Conservation (phyloP, 225 moss, liverwort and hornwort species). For the Straminergon stramineum region DNA sequence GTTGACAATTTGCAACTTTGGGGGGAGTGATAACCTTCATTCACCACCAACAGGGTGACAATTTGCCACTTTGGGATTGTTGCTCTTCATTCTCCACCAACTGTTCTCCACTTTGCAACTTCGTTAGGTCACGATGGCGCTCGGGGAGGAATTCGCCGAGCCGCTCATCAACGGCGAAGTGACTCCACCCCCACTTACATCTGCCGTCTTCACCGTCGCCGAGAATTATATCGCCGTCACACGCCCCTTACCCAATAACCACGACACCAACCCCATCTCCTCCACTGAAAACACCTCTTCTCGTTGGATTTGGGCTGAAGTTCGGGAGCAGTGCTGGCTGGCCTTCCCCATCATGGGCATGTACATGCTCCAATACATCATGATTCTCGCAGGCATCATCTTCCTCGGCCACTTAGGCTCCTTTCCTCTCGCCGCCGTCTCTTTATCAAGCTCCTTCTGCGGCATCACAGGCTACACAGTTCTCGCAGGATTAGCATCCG, state of each 20-base stretch:
- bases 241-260: slow-evolving; percentile 6
- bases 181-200: neutral
- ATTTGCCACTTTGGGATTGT: neutral
- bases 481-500: slow-evolving; percentile 19
- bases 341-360: slow-evolving; percentile 32
- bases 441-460: slow-evolving; percentile 14
- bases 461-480: slow-evolving; percentile 21
- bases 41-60: neutral
- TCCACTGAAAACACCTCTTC: neutral
- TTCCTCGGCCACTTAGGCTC: slow-evolving; percentile 40
- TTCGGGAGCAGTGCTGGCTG: slow-evolving; percentile 43
- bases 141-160: slow-evolving; percentile 23
- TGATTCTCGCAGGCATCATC: neutral
- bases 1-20: neutral
- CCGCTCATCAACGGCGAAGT: slow-evolving; percentile 25
- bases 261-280: slow-evolving; percentile 7
- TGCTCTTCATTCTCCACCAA: neutral
- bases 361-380: slow-evolving; percentile 26
- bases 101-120: neutral
- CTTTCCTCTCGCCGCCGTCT: slow-evolving; percentile 17
- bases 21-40: neutral
- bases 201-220: slow-evolving; percentile 10
- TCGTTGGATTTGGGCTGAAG: slow-evolving; percentile 33
- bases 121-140: neutral
- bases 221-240: slow-evolving; percentile 23